Percentiles rank a stretch among this genome's conserved stretches.
Conservation (phyloP, 202 grass and related monocot species). For the Carex arenaria region DNA sequence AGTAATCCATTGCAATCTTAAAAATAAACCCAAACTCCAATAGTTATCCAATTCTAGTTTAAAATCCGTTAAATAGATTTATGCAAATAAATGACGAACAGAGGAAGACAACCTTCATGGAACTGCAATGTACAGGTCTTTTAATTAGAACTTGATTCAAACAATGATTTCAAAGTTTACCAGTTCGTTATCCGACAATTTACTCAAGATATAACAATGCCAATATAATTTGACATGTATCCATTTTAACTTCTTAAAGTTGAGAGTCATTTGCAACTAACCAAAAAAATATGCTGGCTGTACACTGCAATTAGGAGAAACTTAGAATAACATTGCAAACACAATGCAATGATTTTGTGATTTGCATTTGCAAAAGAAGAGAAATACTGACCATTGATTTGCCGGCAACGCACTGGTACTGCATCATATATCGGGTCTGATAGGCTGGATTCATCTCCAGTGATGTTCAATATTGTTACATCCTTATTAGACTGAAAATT, state of each 20-base stretch:
- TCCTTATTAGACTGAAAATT: conserved; percentile 8
- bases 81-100: not conserved
- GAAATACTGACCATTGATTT: not conserved
- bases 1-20: not conserved
- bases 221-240: not conserved
- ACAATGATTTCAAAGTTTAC: not conserved
- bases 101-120: not conserved
- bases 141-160: not conserved
- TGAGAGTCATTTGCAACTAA: not conserved
- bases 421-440: conserved; percentile 17
- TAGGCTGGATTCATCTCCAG: not conserved
- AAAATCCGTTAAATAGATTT: not conserved
- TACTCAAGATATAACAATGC: not conserved
- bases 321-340: not conserved
- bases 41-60: not conserved
- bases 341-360: not conserved
- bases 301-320: not conserved
- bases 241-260: not conserved
- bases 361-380: not conserved
- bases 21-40: not conserved
- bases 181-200: not conserved
- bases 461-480: not conserved
- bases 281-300: not conserved
- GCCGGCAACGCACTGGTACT: conserved; percentile 13
- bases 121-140: not conserved